Evolutionary conservation across 352 stramenopile genomes (phyloP).

Genomic region (Phytophthora niederhauseri): DNA sequence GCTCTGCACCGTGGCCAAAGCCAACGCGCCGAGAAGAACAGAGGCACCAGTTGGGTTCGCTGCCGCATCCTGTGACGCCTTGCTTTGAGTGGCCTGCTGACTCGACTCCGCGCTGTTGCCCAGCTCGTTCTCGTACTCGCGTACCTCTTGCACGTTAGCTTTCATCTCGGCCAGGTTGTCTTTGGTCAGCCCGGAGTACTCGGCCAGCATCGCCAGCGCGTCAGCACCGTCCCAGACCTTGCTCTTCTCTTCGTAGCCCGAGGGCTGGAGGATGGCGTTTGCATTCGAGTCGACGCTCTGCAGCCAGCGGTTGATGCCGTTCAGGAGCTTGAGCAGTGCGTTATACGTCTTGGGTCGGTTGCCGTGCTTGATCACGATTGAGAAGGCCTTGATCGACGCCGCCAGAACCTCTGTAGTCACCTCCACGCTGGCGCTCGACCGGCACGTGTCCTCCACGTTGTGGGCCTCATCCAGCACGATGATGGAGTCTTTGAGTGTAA

Average conservation of each 20-base stretch:
- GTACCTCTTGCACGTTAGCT: slow-evolving; percentile 49
- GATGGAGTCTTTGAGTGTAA: slow-evolving; percentile 78
- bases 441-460: slow-evolving; percentile 89
- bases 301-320: slow-evolving; percentile 68
- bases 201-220: slow-evolving; percentile 71
- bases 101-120: slow-evolving; percentile 33
- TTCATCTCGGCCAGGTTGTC: slow-evolving; percentile 54
- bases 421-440: slow-evolving; percentile 78
- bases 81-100: slow-evolving; percentile 22
- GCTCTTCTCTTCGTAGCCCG: slow-evolving; percentile 76
- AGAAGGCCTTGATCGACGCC: slow-evolving; percentile 67
- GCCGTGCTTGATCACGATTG: slow-evolving; percentile 68
- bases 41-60: slow-evolving; percentile 32
- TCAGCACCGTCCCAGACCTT: slow-evolving; percentile 70
- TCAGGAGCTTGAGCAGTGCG: slow-evolving; percentile 65
- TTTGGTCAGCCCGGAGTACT: slow-evolving; percentile 61
- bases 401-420: slow-evolving; percentile 58
- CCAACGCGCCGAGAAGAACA: slow-evolving; percentile 54
- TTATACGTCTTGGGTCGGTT: slow-evolving; percentile 60
- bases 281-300: slow-evolving; percentile 50
- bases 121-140: slow-evolving; percentile 65
- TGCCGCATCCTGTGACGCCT: slow-evolving; percentile 32
- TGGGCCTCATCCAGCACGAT: slow-evolving; percentile 88
- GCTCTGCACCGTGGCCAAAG: slow-evolving; percentile 59
- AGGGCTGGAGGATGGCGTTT: slow-evolving; percentile 50